Conservation (phyloP, 805 yeast genomes). For the Teunomyces stri region DNA sequence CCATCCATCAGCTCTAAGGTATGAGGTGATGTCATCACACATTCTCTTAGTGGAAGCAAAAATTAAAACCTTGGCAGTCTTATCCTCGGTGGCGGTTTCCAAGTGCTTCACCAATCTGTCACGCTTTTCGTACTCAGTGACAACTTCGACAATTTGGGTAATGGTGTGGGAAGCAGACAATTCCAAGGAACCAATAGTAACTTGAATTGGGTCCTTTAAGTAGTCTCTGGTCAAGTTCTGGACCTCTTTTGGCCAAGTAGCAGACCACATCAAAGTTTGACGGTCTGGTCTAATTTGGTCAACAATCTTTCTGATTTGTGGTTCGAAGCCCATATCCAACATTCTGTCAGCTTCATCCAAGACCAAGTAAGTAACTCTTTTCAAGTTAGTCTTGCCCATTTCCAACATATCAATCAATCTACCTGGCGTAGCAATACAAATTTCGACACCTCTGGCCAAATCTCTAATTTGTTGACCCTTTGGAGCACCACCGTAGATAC, state of each 20-base stretch:
- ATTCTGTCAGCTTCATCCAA: conserved; percentile 99
- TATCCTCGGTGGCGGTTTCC: conserved; percentile 70
- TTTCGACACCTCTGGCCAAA: conserved; percentile 91
- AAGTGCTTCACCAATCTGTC: conserved; percentile 83
- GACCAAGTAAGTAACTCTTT: conserved; percentile 95
- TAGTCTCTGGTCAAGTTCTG: conserved; percentile 90
- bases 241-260: conserved; percentile 99
- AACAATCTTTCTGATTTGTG: conserved; percentile 97
- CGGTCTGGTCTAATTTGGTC: conserved; percentile 99
- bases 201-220: conserved; percentile 91
- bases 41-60: conserved; percentile 97
- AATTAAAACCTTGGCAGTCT: conserved; percentile 74
- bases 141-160: conserved; percentile 88
- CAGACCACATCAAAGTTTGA: conserved; percentile 99
- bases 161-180: conserved; percentile 95
- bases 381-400: conserved; percentile 88
- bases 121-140: conserved; percentile 90
- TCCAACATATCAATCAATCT: conserved; percentile 97
- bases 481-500: conserved; percentile 99
- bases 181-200: conserved; percentile 93
- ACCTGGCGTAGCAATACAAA: conserved; percentile 97
- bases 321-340: conserved; percentile 99
- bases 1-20: conserved; percentile 95
- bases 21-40: conserved; percentile 92
- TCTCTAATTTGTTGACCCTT: conserved; percentile 97